Evolutionary conservation across 106 monocot species (phyloP).

Genomic region (Phalaenopsis equestris): DNA sequence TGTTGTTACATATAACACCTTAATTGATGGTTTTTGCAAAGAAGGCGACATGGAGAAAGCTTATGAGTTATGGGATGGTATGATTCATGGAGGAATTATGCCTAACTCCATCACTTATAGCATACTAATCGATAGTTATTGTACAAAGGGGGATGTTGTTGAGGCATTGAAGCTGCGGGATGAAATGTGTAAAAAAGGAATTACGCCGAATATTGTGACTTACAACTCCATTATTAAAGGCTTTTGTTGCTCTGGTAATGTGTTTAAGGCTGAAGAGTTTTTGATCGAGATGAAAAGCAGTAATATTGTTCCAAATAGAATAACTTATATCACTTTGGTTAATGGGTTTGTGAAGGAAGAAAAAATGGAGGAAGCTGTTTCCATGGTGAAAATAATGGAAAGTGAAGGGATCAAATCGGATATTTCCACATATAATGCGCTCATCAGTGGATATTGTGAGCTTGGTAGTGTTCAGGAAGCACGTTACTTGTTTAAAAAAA

Average conservation of each 20-base stretch:
- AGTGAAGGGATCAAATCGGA: slow-evolving; percentile 43
- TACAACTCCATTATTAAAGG: slow-evolving; percentile 90
- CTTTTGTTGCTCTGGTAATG: slow-evolving; percentile 52
- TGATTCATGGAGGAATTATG: slow-evolving; percentile 41
- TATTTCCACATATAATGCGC: slow-evolving; percentile 59
- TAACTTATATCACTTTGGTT: slow-evolving; percentile 85
- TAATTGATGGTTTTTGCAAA: slow-evolving; percentile 87
- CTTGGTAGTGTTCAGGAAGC: slow-evolving; percentile 60
- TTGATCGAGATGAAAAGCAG: slow-evolving; percentile 53
- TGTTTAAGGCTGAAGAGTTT: slow-evolving; percentile 54
- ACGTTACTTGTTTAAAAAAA: slow-evolving; percentile 40
- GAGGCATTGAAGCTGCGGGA: slow-evolving; percentile 51
- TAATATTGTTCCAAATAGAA: slow-evolving; percentile 49
- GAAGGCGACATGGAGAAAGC: slow-evolving; percentile 65
- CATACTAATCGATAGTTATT: slow-evolving; percentile 52
- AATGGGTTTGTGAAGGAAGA: slow-evolving; percentile 58
- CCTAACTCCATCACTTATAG: slow-evolving; percentile 73
- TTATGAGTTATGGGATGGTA: slow-evolving; percentile 66
- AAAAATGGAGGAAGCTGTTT: slow-evolving; percentile 51
- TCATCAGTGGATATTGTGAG: slow-evolving; percentile 56
- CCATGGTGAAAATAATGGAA: slow-evolving; percentile 59
- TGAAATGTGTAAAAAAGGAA: slow-evolving; percentile 62
- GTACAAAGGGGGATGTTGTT: slow-evolving; percentile 49
- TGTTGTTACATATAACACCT: slow-evolving; percentile 77
- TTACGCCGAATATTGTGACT: slow-evolving; percentile 60